phyloP scores from a whole-genome alignment of 257 asterid genomes.

The Asclepias syriaca region DNA sequence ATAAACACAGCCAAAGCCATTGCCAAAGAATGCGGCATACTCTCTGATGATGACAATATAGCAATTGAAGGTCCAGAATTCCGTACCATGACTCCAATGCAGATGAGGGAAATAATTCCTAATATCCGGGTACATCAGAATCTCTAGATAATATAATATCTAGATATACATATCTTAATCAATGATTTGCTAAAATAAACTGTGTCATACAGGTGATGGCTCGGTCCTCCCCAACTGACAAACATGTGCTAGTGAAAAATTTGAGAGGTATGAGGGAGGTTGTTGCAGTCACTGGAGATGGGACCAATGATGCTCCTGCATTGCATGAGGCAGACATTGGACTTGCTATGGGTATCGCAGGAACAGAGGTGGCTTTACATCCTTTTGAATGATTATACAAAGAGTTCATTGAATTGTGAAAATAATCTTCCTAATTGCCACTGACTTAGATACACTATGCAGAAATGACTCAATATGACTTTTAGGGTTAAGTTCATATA shows the following conservation, averaged over 20 bases:
- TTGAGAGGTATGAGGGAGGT: constrained; percentile 67
- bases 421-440: neutral
- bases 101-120: constrained; percentile 72
- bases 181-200: constrained; percentile 15
- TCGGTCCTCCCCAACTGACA: constrained; percentile 92
- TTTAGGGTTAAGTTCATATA: neutral
- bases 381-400: neutral
- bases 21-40: constrained; percentile 95
- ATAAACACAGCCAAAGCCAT: constrained; percentile 89
- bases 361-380: constrained; percentile 41
- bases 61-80: constrained; percentile 89
- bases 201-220: constrained; percentile 73
- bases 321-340: constrained; percentile 47
- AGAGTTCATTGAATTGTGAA: neutral
- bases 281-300: constrained; percentile 74
- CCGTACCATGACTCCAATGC: constrained; percentile 47
- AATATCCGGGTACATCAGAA: constrained; percentile 57
- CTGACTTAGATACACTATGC: neutral
- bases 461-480: neutral
- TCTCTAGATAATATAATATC: constrained; percentile 2
- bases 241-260: constrained; percentile 72
- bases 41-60: constrained; percentile 47
- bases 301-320: constrained; percentile 52
- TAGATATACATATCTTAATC: constrained; percentile 4
- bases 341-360: constrained; percentile 53